Base-by-base conservation (phyloP, 345 rosid species). In the Salix brachista region DNA sequence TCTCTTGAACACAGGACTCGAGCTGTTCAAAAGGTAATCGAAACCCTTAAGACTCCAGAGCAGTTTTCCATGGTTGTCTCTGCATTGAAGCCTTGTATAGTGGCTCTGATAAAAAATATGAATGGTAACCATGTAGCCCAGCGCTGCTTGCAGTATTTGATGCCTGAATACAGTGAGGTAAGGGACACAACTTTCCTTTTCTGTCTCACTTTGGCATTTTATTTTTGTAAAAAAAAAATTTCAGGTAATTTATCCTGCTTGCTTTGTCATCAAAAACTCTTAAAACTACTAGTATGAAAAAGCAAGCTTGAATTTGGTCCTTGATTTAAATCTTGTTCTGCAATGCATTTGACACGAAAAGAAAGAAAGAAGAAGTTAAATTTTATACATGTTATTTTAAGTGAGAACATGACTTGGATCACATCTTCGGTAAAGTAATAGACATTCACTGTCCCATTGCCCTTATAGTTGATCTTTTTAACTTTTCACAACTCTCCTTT, bases 41-140 rank as follows among this genome's bases (percentile, higher is more conserved):
- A 93, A 83, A 89, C 87, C n/a, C 86, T 87, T 19, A 87, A 77
- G 77, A 73, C 80, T 65, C 85, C 87, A 17, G 91, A 91, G 83
- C 93, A 91, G 81, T 77, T 85, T 39, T 80, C 89, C 72, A 71
- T 84, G 26, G 84, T 91, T 74, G 85, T 89, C 48, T 87, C 88
- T 73, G 85, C 94, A 34, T 83, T 91, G 83, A 89, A 86, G 85
- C 87, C 89, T 65, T 86, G 90, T 65, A 85, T 89, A 69, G 90
- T 90, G 84, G 81, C 90, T 69, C 74, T 93, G 86, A 88, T 90
- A 34, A 93, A 91, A 80, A 84, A 93, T 81, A 86, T 84, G 77
- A 90, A 93, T 1, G 98, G 98, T 79, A 89, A 90, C 77, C 94
- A 93, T 34, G 94, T 93, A 79, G 93, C 90, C 44, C 96, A 89